Evolutionary conservation across 345 rosid species (phyloP), one percentile per base, ranked within the genome.

Genomic region (Moricandia arvensis): DNA sequence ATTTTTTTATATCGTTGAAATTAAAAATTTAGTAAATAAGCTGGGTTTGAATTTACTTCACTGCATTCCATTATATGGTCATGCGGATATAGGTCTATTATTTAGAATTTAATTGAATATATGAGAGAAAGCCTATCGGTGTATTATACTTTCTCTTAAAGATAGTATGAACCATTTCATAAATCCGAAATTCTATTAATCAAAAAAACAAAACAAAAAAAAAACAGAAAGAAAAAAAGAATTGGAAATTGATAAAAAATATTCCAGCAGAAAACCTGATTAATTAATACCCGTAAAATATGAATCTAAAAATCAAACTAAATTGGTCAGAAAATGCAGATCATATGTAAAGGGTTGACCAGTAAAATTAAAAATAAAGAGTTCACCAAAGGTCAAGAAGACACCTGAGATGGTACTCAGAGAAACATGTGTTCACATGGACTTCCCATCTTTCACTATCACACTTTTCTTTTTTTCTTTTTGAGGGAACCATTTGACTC

Each of bases 371-470:
- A 35, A 59, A 63, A 49, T 59, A 35, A 35, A 72, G 4, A 78
- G 17, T 49, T 72, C 6, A 66, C 17, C 45, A 71, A 65, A 58
- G 69, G 74, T 67, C 59, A 66, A 66, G 59, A 72, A 65, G 81
- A 72, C 81, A 78, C 81, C 81, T 78, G 81, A 78, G 73, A 68
- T 51, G 17, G 24, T 68, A 73, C 67, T 76, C 70, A 74, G 49
- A 55, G 73, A 66, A 74, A 75, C 91, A 83, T 80, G 87, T 86
- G 89, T 77, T 81, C 83, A 83, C 94, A 89, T 85, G 88, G 78
- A 77, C 33, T 62, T 60, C 68, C 80, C 89, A 82, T 83, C 83
- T 81, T 83, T 84, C 80, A 51, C 80, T 82, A 84, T 64, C 71
- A 68, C 75, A 51, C 16, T 45, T 43, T 43, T 43, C 47, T 33